Conservation (phyloP, 805 yeast genomes). For the Allodekkera sacchari region DNA sequence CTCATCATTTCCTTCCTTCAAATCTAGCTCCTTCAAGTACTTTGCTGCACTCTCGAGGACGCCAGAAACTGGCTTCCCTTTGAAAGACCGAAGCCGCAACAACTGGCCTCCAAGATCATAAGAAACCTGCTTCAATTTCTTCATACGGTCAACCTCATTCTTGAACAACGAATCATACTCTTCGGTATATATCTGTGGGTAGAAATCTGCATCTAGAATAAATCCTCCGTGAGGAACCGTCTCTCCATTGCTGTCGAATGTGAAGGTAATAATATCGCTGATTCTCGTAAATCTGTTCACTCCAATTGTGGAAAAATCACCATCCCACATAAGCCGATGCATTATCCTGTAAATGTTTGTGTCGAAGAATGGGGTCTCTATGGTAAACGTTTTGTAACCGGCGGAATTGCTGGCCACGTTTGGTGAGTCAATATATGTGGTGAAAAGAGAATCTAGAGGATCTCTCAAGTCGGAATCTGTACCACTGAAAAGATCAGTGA, state of each 20-base stretch:
- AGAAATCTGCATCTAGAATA: constrained; percentile 23
- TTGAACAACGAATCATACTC: constrained; percentile 18
- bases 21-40: constrained; percentile 11
- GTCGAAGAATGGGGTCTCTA: constrained; percentile 25
- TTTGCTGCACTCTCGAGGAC: constrained; percentile 19
- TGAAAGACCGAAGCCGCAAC: constrained; percentile 19
- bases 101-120: constrained; percentile 4
- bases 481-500: constrained; percentile 14
- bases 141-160: constrained; percentile 10
- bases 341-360: constrained; percentile 26
- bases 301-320: constrained; percentile 16
- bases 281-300: constrained; percentile 15
- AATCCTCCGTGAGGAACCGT: constrained; percentile 21
- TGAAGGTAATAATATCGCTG: constrained; percentile 28
- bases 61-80: constrained; percentile 24
- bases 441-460: constrained; percentile 12
- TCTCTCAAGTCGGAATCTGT: constrained; percentile 7
- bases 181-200: constrained; percentile 31
- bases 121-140: constrained; percentile 5
- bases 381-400: constrained; percentile 21
- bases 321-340: constrained; percentile 25
- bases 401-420: neutral
- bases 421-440: constrained; percentile 2
- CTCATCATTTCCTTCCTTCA: constrained; percentile 8
- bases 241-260: constrained; percentile 23